Evolutionary conservation across 2,329 filamentous ascomycete genomes (phyloP).

Genomic region (Claviceps africana): DNA sequence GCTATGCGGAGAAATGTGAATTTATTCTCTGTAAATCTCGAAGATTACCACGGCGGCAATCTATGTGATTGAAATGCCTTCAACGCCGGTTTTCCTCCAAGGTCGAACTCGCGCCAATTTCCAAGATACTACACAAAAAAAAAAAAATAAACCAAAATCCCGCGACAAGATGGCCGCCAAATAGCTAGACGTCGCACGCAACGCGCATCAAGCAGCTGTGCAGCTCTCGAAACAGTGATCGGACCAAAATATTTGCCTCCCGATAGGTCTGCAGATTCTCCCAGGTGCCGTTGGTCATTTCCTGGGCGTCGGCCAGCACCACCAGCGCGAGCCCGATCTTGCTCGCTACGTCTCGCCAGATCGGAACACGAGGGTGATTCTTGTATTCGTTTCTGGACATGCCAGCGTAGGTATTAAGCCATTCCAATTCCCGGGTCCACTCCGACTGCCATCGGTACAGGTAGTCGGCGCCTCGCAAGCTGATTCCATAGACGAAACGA

Average conservation of each 20-base stretch:
- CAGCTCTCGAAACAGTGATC: neutral
- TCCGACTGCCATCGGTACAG: neutral
- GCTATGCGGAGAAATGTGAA: too few species aligned
- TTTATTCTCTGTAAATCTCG: too few species aligned
- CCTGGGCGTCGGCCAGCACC: constrained; percentile 2
- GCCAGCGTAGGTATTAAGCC: constrained; percentile 11
- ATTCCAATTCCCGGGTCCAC: constrained; percentile 7
- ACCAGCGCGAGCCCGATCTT: neutral
- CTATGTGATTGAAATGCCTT: neutral
- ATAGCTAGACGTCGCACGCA: neutral
- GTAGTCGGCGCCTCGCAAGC: constrained; percentile 1
- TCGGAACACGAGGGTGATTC: neutral
- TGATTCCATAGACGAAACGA: constrained; percentile 6
- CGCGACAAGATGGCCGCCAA: neutral
- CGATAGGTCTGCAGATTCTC: neutral
- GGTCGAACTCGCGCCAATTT: neutral
- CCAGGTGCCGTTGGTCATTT: constrained; percentile 5
- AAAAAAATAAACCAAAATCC: neutral
- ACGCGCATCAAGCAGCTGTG: neutral
- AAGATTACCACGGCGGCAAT: neutral
- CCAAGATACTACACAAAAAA: neutral
- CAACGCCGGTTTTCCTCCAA: neutral
- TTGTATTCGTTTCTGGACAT: neutral
- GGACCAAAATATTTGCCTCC: neutral
- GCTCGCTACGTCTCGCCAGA: neutral